Conservation (phyloP, 164 flowering plant genomes). For the Chimonanthus salicifolius region DNA sequence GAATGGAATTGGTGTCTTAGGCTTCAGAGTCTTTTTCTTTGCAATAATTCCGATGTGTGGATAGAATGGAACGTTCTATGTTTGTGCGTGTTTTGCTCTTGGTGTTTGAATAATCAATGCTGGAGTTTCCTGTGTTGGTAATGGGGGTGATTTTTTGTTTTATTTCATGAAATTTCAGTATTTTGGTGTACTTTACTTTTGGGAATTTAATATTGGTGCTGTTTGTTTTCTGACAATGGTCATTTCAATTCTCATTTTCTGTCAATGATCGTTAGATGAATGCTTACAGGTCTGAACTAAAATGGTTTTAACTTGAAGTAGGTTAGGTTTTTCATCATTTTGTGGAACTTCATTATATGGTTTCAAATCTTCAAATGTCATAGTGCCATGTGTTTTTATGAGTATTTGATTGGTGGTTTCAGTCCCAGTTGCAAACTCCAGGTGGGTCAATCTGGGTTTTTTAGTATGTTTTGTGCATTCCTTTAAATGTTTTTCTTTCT, state of each 20-base stretch:
- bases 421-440: too few species aligned
- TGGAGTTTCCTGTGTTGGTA: background rate
- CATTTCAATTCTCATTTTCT: too few species aligned
- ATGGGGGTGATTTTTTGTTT: background rate
- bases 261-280: background rate
- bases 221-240: too few species aligned
- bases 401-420: too few species aligned
- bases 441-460: too few species aligned
- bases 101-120: background rate
- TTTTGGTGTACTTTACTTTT: too few species aligned
- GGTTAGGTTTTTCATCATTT: too few species aligned
- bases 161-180: background rate
- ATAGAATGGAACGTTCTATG: background rate
- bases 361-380: too few species aligned
- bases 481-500: background rate
- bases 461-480: too few species aligned
- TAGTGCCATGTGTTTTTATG: too few species aligned
- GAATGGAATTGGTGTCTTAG: background rate
- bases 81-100: background rate
- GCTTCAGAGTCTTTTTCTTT: background rate
- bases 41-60: background rate
- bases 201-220: background rate
- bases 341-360: too few species aligned
- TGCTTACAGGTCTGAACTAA: background rate
- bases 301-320: too few species aligned